A percentile compares a stretch with the other conserved stretches of the same genome.
Evolutionary conservation across 306 rosid genomes (phyloP).

Genomic region (Ceratonia siliqua): DNA sequence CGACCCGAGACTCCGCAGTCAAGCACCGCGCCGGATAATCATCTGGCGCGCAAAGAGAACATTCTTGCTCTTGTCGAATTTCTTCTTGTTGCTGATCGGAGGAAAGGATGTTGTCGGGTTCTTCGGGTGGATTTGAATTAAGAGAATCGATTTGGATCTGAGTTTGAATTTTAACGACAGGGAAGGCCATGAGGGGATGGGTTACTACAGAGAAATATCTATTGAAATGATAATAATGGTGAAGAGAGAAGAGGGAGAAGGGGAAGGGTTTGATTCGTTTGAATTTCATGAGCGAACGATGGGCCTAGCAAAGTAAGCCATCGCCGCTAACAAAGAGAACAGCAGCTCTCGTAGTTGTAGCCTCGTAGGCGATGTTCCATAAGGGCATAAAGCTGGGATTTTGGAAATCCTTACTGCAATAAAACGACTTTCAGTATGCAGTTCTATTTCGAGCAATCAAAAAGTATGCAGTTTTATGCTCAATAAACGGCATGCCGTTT

Average conservation of each 20-base stretch:
- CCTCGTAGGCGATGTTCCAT: neutral
- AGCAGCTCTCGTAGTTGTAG: neutral
- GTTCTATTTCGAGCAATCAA: too few relatives aligned
- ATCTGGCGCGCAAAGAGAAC: conserved; percentile 7
- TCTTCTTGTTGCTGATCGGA: conserved; percentile 31
- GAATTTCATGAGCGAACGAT: conserved; percentile 58
- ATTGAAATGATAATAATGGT: neutral
- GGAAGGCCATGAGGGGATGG: conserved; percentile 53
- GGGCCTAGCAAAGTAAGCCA: conserved; percentile 43
- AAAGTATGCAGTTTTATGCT: neutral
- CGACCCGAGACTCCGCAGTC: conserved; percentile 51
- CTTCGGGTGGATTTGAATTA: conserved; percentile 32
- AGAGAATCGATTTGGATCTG: conserved; percentile 15
- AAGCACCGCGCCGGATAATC: conserved; percentile 42
- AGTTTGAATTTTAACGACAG: conserved; percentile 26
- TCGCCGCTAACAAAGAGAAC: conserved; percentile 38
- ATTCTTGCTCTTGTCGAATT: neutral
- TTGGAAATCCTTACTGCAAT: neutral
- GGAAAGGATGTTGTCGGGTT: conserved; percentile 49
- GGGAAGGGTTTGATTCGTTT: conserved; percentile 47
- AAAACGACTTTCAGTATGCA: neutral
- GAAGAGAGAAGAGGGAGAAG: conserved; percentile 10
- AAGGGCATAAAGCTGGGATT: neutral
- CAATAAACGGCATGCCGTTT: neutral
- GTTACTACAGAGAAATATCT: neutral